These are phyloP conservation scores for Yueomyces sinensis DNA, from an alignment of 805 yeast species.

Conservation along the genomic window DNA sequence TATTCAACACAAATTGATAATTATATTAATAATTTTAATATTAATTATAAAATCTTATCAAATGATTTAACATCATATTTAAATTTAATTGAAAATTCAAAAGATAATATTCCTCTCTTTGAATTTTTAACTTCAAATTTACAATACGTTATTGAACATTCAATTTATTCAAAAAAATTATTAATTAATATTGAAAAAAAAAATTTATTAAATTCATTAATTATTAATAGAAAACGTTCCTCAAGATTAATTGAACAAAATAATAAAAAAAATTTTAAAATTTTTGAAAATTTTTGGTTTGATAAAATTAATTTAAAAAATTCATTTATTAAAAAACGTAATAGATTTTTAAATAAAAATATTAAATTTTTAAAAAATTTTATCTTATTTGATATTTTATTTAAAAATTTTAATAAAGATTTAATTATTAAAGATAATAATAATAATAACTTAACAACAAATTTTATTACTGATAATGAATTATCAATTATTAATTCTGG, in stretches of 20 bases:
- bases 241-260: constrained; percentile 61
- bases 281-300: constrained; percentile 28
- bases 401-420: constrained; percentile 21
- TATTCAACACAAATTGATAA: constrained; percentile 19
- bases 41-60: constrained; percentile 13
- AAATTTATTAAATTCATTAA: constrained; percentile 44
- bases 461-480: constrained; percentile 1
- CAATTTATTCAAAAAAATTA: constrained; percentile 16
- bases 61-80: constrained; percentile 17
- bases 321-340: constrained; percentile 14
- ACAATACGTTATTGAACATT: constrained; percentile 12
- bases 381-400: constrained; percentile 17
- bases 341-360: constrained; percentile 13
- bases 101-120: constrained; percentile 4
- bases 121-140: constrained; percentile 6
- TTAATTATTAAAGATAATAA: constrained; percentile 10
- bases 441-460: constrained; percentile 3
- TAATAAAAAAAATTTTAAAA: constrained; percentile 36
- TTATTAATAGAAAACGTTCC: constrained; percentile 62
- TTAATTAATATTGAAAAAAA: constrained; percentile 41
- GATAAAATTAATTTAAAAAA: constrained; percentile 26
- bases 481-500: constrained; percentile 1
- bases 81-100: constrained; percentile 4
- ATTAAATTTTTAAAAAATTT: constrained; percentile 17
- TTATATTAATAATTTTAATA: constrained; percentile 14